phyloP scores from a whole-genome alignment of 139 green algal species.

The Chlorella sp. region DNA sequence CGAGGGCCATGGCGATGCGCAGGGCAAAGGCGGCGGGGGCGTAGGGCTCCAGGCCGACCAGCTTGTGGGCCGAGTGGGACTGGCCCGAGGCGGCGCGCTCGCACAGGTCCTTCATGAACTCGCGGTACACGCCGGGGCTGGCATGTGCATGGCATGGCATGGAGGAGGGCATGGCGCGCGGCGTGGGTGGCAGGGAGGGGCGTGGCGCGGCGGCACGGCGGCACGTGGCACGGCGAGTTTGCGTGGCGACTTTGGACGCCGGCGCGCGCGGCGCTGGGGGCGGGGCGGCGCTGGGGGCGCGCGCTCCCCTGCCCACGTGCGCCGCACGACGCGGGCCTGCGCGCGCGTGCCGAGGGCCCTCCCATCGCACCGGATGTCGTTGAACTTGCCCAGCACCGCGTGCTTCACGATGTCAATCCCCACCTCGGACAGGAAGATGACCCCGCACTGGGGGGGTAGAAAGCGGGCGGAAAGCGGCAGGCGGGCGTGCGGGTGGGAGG shows the following conservation, averaged over 20 bases:
- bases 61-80: constrained; percentile 67
- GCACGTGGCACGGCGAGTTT: no score
- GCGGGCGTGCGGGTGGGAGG: no score
- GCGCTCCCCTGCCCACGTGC: no score
- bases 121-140: constrained; percentile 77
- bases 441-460: no score
- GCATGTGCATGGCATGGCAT: neutral
- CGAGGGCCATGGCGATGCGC: constrained; percentile 45
- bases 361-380: constrained; percentile 70
- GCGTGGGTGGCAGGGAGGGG: no score
- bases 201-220: no score
- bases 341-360: no score
- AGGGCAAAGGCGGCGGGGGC: constrained; percentile 68
- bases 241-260: no score
- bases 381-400: constrained; percentile 90
- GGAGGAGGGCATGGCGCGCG: neutral
- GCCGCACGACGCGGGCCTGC: no score
- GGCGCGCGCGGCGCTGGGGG: no score
- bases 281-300: no score
- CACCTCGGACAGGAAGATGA: constrained; percentile 56
- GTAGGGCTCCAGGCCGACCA: constrained; percentile 71
- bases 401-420: constrained; percentile 91
- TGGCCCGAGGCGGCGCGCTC: constrained; percentile 56
- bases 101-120: constrained; percentile 80
- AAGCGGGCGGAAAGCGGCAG: no score